Percentiles rank a stretch among this genome's conserved stretches.
phyloP scores from a whole-genome alignment of 352 stramenopile genomes.

The Globisporangium apiculatum region DNA sequence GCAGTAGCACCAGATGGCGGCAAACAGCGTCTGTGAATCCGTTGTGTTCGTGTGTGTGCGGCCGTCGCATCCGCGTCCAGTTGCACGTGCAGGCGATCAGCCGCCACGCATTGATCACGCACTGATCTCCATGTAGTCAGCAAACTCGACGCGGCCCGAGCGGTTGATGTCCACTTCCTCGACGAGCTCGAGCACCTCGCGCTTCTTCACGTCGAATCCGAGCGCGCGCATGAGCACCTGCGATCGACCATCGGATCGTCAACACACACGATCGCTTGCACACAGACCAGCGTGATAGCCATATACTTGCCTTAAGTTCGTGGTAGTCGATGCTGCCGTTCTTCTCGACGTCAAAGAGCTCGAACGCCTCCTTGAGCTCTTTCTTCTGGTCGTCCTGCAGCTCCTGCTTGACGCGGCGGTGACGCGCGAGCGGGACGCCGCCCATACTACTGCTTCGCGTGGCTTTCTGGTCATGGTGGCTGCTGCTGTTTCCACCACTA shows the following conservation, averaged over 20 bases:
- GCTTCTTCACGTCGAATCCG: constrained; percentile 88
- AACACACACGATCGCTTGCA: neutral
- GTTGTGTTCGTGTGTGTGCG: too few relatives aligned
- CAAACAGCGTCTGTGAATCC: too few relatives aligned
- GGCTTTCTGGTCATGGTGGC: neutral
- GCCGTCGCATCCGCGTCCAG: neutral
- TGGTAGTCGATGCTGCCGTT: constrained; percentile 89
- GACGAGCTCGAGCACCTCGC: constrained; percentile 84
- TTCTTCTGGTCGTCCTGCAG: constrained; percentile 80
- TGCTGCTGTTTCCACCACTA: neutral
- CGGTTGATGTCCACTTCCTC: constrained; percentile 86
- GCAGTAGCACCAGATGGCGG: too few relatives aligned
- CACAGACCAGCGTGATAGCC: too few relatives aligned
- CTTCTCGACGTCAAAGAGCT: constrained; percentile 92
- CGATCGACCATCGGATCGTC: neutral
- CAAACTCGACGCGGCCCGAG: constrained; percentile 82
- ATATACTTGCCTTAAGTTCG: constrained; percentile 83
- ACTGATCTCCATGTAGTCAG: constrained; percentile 91
- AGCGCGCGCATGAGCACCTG: constrained; percentile 88
- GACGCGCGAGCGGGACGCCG: constrained; percentile 8
- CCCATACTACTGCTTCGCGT: neutral
- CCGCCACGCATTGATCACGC: constrained; percentile 3
- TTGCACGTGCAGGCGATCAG: too few relatives aligned
- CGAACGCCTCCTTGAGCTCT: constrained; percentile 90
- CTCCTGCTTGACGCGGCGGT: constrained; percentile 57